Evolutionary conservation across 768 basidiomycete species (phyloP), one percentile per base, ranked within the genome.

Genomic region (Leccinum rimulosum): DNA sequence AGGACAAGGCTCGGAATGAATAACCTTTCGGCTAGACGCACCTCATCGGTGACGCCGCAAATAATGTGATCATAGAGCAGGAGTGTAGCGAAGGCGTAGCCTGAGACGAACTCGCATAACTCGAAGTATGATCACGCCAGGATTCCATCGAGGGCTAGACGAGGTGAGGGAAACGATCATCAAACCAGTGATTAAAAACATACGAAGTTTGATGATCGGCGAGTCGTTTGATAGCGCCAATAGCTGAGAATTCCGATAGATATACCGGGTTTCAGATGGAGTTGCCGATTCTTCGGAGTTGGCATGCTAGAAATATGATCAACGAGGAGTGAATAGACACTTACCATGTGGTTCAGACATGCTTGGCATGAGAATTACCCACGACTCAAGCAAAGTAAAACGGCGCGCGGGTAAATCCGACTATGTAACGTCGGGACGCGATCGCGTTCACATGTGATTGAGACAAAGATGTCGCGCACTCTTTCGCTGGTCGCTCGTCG

Each of bases 401-500:
- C 25, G 25, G 25, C 25, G 2, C 33, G 33, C 36, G 36, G 36
- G 36, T 45, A 19, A 45, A 45, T 19, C n/a, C 10, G 19, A 45
- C 17, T 14, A 22, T 22, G 22, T 22, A 45, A 17, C 19, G 2
- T n/a, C 15, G 43, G 40, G 9, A 19, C 9, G 22, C 22, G 9
- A 43, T 17, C 4, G 2, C 12, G n/a, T 36, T 52, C 35, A 9
- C 59, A 65, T 38, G 63, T 64, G 64, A 65, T 61, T 64, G n/a
- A 45, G 28, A 51, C 17, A 7, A 59, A 8, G 45, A 17, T 48
- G 47, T 49, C 50, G n/a, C 11, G 36, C 27, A 6, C 19, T 19
- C 43, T 45, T 8, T 17, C 53, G 14, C 38, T 45, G 19, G 27
- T 62, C 61, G 45, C 50, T 49, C 61, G 2, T 14, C 64, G 61